These are phyloP conservation scores for Cryphonectria parasitica DNA, from an alignment of 2,329 filamentous ascomycete genomes.

Conservation along the genomic window DNA sequence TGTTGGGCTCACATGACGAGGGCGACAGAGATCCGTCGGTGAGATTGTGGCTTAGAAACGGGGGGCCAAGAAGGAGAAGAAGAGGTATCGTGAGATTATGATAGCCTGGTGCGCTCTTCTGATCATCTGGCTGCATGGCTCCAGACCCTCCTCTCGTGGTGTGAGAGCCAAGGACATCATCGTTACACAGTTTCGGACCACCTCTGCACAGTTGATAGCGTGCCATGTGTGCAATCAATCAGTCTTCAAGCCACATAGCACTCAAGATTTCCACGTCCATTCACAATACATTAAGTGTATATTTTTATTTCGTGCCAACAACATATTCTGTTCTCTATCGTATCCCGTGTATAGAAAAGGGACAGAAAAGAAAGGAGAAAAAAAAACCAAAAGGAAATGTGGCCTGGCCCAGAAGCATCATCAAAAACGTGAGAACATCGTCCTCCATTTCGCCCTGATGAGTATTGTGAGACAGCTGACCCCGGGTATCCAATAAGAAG, in stretches of 20 bases:
- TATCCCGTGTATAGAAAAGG: neutral
- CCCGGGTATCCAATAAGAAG: neutral
- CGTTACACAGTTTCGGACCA: neutral
- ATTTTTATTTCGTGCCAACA: neutral
- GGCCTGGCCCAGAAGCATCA: too few relatives aligned
- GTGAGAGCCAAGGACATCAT: neutral
- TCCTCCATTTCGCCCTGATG: neutral
- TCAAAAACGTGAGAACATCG: neutral
- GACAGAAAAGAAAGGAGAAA: neutral
- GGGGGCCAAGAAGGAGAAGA: neutral
- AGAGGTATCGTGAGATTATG: conserved; percentile 2
- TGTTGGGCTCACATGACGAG: conserved; percentile 14
- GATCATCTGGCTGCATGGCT: neutral
- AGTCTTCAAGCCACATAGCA: too few relatives aligned
- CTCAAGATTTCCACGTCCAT: too few relatives aligned
- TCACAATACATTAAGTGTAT: neutral
- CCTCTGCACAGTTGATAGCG: neutral
- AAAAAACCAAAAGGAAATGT: neutral
- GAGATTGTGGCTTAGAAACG: neutral
- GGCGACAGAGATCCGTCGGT: conserved; percentile 24
- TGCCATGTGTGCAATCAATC: too few relatives aligned
- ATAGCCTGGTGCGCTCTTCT: neutral
- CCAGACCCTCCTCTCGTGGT: neutral
- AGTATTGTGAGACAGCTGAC: neutral
- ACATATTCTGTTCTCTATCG: neutral